A percentile compares a stretch with the other conserved stretches of the same genome.
phyloP scores from a whole-genome alignment of 495 filamentous ascomycete species.

The Aspergillus taichungensis region DNA sequence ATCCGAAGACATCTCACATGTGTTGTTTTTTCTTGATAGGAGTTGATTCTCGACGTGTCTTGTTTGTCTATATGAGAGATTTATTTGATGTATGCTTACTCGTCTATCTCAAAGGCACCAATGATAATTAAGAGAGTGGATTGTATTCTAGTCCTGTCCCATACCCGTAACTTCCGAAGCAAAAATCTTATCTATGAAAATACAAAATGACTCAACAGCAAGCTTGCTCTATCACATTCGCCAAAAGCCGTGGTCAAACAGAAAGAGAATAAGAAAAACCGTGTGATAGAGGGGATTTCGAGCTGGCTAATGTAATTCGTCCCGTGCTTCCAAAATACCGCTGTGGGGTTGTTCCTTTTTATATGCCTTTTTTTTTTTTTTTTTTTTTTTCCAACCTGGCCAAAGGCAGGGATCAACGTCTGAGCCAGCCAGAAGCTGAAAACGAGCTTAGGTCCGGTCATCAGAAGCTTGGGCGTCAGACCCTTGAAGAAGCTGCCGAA shows the following conservation, averaged over 20 bases:
- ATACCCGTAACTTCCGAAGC: constrained; percentile 3
- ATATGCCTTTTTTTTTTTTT: constrained; percentile 7
- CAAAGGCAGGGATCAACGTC: constrained; percentile 72
- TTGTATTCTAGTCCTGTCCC: constrained; percentile 1
- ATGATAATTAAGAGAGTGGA: constrained; percentile 13
- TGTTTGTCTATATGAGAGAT: no score
- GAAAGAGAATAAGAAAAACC: constrained; percentile 7
- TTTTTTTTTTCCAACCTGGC: constrained; percentile 44
- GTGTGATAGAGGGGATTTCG: not conserved
- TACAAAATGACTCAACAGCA: constrained; percentile 11
- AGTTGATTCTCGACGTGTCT: no score
- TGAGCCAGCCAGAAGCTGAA: constrained; percentile 99
- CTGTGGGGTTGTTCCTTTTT: not conserved
- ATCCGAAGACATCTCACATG: no score
- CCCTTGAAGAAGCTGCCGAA: constrained; percentile 91
- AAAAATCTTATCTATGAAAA: constrained; percentile 13
- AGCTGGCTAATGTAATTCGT: constrained; percentile 13
- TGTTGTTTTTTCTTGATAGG: no score
- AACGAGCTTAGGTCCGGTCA: constrained; percentile 97
- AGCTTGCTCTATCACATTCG: constrained; percentile 9
- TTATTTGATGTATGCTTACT: no score
- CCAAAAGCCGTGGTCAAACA: constrained; percentile 3
- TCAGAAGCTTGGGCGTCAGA: constrained; percentile 89
- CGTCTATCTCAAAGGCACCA: no score
- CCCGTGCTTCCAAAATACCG: no score